Conservation (phyloP, 345 rosid species). For the Eucalyptus leucophloia region DNA sequence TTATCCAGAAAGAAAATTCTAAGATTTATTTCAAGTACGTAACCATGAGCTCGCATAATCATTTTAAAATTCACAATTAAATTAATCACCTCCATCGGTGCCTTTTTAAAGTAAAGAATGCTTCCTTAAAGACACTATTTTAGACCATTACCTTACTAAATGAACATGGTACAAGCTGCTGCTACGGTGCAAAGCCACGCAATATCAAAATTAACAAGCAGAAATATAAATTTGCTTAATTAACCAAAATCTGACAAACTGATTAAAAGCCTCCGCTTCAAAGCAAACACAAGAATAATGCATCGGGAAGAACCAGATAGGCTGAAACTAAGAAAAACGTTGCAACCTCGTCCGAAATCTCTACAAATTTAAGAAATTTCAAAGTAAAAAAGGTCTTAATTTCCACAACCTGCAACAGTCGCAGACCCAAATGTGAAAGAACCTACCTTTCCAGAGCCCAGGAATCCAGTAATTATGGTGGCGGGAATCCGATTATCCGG, state of each 20-base stretch:
- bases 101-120: not conserved
- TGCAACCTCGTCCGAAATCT: not conserved
- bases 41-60: not conserved
- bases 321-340: not conserved
- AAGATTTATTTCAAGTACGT: not conserved
- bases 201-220: not conserved
- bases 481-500: conserved; percentile 87
- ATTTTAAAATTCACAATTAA: not conserved
- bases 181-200: not conserved
- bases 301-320: not conserved
- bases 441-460: conserved; percentile 89
- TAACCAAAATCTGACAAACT: not conserved
- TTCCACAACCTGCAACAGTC: not conserved
- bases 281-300: not conserved
- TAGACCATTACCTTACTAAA: not conserved
- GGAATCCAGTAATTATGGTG: conserved; percentile 84
- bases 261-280: not conserved
- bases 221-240: not conserved
- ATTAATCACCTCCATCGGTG: not conserved
- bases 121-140: not conserved
- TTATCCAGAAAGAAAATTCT: not conserved
- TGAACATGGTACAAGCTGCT: not conserved
- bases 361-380: not conserved
- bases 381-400: not conserved
- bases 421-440: not conserved